Conservation (phyloP, 2,329 filamentous ascomycete genomes). For the Herpotrichia juniperi region DNA sequence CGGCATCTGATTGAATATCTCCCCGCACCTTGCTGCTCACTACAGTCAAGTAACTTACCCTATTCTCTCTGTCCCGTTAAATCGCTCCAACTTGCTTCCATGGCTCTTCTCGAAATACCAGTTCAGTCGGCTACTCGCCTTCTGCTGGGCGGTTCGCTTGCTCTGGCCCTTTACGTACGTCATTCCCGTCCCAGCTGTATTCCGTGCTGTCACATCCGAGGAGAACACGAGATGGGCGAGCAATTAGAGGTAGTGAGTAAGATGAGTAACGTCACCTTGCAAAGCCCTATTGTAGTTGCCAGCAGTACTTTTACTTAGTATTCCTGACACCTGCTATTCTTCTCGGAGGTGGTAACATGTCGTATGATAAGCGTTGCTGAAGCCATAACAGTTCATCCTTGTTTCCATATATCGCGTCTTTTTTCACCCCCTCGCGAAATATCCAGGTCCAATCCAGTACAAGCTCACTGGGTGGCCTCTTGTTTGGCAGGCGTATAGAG, state of each 20-base stretch:
- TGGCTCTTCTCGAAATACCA: not conserved
- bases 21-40: not conserved
- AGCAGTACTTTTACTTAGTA: no score
- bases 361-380: no score
- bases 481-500: constrained; percentile 30
- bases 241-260: not conserved
- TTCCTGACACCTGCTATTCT: no score
- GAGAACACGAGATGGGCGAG: not conserved
- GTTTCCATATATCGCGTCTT: constrained; percentile 28
- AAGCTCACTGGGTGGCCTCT: constrained; percentile 33
- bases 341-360: no score
- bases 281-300: no score
- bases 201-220: not conserved
- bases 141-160: not conserved
- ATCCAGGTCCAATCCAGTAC: constrained; percentile 30
- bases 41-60: not conserved
- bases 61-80: not conserved
- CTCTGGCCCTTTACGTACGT: not conserved
- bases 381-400: constrained; percentile 2
- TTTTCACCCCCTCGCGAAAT: constrained; percentile 31
- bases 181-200: not conserved
- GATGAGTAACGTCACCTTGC: not conserved
- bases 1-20: not conserved
- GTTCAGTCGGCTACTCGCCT: not conserved
- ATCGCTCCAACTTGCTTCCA: not conserved